These are phyloP conservation scores for Chlamydomonas sp. DNA, from an alignment of 139 green algal genomes.

Conservation along the genomic window DNA sequence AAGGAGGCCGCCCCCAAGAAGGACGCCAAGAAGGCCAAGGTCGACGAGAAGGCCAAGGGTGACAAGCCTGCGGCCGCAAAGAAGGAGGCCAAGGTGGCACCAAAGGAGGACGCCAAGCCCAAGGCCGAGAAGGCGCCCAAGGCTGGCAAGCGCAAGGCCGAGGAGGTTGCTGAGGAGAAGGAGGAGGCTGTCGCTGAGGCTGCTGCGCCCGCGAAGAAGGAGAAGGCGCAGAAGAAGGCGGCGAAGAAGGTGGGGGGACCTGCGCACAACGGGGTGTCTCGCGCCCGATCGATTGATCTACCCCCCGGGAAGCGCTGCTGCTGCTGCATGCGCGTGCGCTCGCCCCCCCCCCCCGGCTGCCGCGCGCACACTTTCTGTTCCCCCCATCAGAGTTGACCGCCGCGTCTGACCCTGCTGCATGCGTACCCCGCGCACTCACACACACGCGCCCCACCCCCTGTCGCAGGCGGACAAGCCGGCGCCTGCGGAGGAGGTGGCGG, in stretches of 20 bases:
- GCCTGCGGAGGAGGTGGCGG: conserved; percentile 15
- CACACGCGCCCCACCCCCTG: too few species aligned
- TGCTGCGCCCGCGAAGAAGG: neutral
- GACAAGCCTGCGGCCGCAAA: conserved; percentile 18
- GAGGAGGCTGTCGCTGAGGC: neutral
- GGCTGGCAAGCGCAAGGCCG: neutral
- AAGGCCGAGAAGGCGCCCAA: conserved; percentile 18
- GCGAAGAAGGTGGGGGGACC: neutral
- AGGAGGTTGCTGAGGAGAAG: neutral
- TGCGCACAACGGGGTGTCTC: neutral
- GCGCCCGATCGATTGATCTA: too few species aligned
- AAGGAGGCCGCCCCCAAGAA: conserved; percentile 5
- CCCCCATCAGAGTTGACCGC: too few species aligned
- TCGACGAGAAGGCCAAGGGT: neutral
- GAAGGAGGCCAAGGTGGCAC: conserved; percentile 9
- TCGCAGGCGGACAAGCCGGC: too few species aligned
- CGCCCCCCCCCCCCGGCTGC: too few species aligned
- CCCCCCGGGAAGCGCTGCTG: too few species aligned
- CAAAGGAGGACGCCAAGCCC: conserved; percentile 4
- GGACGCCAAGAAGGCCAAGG: conserved; percentile 15
- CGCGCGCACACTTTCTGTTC: too few species aligned
- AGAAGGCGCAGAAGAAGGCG: conserved; percentile 14
- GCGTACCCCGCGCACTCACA: too few species aligned
- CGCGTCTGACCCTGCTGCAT: too few species aligned
- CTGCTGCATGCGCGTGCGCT: too few species aligned